Base-by-base conservation (phyloP, 257 asterid species). In the Solanum habrochaites region DNA sequence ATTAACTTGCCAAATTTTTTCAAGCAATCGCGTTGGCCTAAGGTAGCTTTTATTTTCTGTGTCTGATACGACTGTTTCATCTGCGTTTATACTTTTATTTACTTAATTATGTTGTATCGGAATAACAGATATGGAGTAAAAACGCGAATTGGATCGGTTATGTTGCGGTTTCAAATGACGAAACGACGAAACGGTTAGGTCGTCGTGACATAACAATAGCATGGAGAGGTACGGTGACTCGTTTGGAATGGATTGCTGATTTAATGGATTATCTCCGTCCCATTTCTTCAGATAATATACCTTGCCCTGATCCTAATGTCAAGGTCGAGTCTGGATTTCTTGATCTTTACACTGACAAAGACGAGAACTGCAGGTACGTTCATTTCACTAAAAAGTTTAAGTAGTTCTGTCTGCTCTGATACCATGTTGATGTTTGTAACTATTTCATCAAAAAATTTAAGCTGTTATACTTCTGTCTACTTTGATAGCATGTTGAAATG, bases 141-240 rank as follows among this genome's bases (percentile, higher is more conserved):
- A 81, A 91, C 8, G 94, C 94, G 0, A 90, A 89, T 15, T 93
- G 94, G 94, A 91, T 93, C 11, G 94, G 95, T 58, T 93, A 88
- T 13, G 85, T 93, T 4, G 92, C 93, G 0, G 94, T 91, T 14
- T 89, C 94, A 0, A 74, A 90, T 35, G 93, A 90, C 31, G 92
- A 91, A 82, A 90, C 45, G 8, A n/a, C 93, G 15, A 87, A 83
- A n/a, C 81, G 83, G 0, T 71, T 93, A 35, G 94, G 95, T 7
- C 91, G 94, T 1, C 90, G 94, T 3, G 95, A 91, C 84, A 82
- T 93, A 15, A 47, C 89, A 47, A 86, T 93, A 13, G 84, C 92
- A 12, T 93, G 95, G 95, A 64, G 95, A 40, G 95, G 95, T 11
- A 91, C 95, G 1, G 92, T 90, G 58, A 93, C 94, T 5, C 86